These are phyloP conservation scores for Nannizziopsis barbatae DNA, from an alignment of 2,329 filamentous ascomycete species.

Conservation along the genomic window DNA sequence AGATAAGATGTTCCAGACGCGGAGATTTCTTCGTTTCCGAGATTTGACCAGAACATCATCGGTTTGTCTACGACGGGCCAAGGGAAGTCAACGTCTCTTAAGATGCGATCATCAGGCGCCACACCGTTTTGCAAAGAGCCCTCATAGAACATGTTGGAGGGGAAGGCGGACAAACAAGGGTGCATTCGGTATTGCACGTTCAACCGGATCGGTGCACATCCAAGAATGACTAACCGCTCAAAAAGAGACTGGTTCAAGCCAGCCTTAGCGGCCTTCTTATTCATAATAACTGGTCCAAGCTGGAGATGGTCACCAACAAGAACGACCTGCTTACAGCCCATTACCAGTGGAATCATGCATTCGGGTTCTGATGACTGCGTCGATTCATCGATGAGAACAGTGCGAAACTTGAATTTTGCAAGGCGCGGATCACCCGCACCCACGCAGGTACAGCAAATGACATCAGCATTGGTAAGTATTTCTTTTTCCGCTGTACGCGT, in stretches of 20 bases:
- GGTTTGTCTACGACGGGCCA: constrained; percentile 90
- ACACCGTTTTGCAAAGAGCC: constrained; percentile 94
- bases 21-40: constrained; percentile 95
- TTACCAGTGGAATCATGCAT: constrained; percentile 94
- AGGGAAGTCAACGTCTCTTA: constrained; percentile 91
- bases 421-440: constrained; percentile 92
- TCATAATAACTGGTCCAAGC: constrained; percentile 97
- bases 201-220: constrained; percentile 77
- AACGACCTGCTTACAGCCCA: constrained; percentile 98
- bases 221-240: constrained; percentile 87
- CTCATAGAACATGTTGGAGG: constrained; percentile 99
- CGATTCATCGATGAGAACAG: constrained; percentile 94
- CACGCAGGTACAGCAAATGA: constrained; percentile 97
- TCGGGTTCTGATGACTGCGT: constrained; percentile 97
- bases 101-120: constrained; percentile 74
- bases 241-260: constrained; percentile 97
- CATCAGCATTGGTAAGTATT: constrained; percentile 87
- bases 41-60: constrained; percentile 99
- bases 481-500: constrained; percentile 89
- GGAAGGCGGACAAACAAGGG: constrained; percentile 90
- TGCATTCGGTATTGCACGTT: constrained; percentile 99
- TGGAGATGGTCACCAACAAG: constrained; percentile 97
- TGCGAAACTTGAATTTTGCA: constrained; percentile 95
- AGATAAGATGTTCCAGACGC: constrained; percentile 96
- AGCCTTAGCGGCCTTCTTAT: constrained; percentile 98